Conservation (phyloP, 257 asterid genomes). For the Capsicum chinense region DNA sequence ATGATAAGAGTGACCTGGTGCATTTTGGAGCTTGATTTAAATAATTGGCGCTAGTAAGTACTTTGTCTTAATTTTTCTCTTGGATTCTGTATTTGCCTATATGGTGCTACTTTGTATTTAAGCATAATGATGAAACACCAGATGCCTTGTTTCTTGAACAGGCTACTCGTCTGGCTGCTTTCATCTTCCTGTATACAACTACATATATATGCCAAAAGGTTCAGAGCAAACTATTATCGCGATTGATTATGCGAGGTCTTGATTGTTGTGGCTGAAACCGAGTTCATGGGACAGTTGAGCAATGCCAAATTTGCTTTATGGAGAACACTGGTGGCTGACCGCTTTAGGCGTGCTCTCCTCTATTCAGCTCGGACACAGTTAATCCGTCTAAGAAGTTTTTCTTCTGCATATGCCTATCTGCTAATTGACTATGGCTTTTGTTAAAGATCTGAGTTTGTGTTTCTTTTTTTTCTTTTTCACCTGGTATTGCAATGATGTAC, state of each 20-base stretch:
- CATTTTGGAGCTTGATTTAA: constrained; percentile 22
- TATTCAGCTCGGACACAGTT: background rate
- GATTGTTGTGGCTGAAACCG: constrained; percentile 15
- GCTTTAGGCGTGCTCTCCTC: background rate
- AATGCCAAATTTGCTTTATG: constrained; percentile 1
- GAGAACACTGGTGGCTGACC: background rate
- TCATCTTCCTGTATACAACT: background rate
- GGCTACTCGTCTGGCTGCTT: constrained; percentile 26
- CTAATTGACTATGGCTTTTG: background rate
- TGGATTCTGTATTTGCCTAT: background rate
- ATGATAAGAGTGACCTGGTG: background rate
- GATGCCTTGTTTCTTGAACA: constrained; percentile 23
- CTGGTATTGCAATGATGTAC: background rate
- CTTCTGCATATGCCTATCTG: background rate
- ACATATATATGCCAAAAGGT: background rate
- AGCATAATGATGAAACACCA: background rate
- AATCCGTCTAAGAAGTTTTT: background rate
- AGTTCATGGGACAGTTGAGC: background rate
- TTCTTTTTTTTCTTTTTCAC: background rate
- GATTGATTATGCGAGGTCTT: constrained; percentile 4
- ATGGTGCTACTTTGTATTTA: background rate
- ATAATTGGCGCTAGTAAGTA: constrained; percentile 17
- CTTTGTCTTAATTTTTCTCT: background rate
- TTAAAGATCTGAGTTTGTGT: background rate
- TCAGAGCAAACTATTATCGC: background rate